These are phyloP conservation scores for Cyberlindnera xylosilytica DNA, from an alignment of 805 yeast genomes.

Conservation along the genomic window DNA sequence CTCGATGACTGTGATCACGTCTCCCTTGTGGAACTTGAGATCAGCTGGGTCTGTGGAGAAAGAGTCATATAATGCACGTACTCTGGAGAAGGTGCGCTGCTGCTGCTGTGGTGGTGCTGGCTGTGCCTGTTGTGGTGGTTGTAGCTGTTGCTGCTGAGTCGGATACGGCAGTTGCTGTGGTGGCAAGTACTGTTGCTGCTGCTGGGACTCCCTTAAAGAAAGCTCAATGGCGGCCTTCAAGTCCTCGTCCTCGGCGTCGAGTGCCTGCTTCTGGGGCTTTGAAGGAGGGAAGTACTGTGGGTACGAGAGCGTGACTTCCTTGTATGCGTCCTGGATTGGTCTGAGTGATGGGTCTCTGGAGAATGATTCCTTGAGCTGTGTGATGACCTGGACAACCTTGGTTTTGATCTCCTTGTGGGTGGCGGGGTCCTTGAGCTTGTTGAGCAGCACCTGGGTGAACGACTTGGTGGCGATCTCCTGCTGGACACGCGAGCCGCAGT, in stretches of 20 bases:
- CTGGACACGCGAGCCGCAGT: conserved; percentile 70
- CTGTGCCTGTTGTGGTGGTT: conserved; percentile 16
- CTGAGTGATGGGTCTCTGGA: conserved; percentile 71
- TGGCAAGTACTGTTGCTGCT: conserved; percentile 15
- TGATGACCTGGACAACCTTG: conserved; percentile 62
- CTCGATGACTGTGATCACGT: conserved; percentile 82
- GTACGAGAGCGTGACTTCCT: conserved; percentile 41
- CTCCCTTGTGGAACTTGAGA: conserved; percentile 82
- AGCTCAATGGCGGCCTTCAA: conserved; percentile 70
- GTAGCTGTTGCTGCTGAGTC: conserved; percentile 16
- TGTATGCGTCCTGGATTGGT: conserved; percentile 62
- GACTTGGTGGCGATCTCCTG: conserved; percentile 57
- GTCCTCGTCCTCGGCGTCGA: conserved; percentile 73
- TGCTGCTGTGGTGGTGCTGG: conserved; percentile 7
- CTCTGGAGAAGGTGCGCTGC: conserved; percentile 51
- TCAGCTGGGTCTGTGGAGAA: conserved; percentile 81
- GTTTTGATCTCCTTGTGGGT: conserved; percentile 68
- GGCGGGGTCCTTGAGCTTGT: conserved; percentile 48
- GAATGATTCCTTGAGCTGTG: conserved; percentile 64
- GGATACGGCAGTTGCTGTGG: conserved; percentile 8
- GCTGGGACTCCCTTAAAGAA: conserved; percentile 43
- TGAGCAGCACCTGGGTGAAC: conserved; percentile 46
- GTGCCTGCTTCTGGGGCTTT: conserved; percentile 55
- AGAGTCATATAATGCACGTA: conserved; percentile 82
- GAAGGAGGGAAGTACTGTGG: conserved; percentile 44